phyloP scores from a whole-genome alignment of 257 asterid species.

The Rhazya stricta region DNA sequence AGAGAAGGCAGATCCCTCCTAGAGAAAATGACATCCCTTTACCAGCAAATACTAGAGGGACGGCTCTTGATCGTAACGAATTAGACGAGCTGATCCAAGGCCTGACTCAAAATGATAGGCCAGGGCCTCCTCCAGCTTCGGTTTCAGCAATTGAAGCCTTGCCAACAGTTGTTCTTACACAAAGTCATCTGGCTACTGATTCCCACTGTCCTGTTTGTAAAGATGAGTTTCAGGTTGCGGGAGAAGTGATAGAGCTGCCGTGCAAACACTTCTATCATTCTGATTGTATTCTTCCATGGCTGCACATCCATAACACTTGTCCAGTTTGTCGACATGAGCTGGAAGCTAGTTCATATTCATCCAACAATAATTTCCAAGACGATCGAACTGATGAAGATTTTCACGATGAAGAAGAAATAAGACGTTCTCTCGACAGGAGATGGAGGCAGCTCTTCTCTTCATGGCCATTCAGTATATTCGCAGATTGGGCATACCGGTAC shows the following conservation, averaged over 20 bases:
- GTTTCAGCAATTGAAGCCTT: constrained; percentile 37
- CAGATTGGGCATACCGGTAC: constrained; percentile 40
- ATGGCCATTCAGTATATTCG: constrained; percentile 59
- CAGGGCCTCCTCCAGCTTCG: constrained; percentile 43
- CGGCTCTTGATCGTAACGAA: constrained; percentile 2
- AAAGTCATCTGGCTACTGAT: constrained; percentile 36
- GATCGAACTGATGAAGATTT: constrained; percentile 17
- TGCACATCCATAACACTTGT: constrained; percentile 59
- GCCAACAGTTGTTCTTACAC: constrained; percentile 39
- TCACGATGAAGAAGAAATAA: constrained; percentile 19
- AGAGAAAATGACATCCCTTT: constrained; percentile 10
- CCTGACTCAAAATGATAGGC: constrained; percentile 30
- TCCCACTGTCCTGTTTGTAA: constrained; percentile 72
- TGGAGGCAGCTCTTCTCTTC: constrained; percentile 47
- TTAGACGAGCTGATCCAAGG: constrained; percentile 33
- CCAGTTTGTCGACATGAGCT: constrained; percentile 77
- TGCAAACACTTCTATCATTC: constrained; percentile 81
- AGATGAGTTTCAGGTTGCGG: constrained; percentile 74
- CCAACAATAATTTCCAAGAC: constrained; percentile 17
- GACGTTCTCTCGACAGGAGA: constrained; percentile 31
- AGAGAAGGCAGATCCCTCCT: constrained; percentile 20
- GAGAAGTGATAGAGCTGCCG: constrained; percentile 55
- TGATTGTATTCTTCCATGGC: constrained; percentile 80
- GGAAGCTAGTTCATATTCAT: constrained; percentile 21
- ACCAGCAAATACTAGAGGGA: constrained; percentile 3